A percentile compares a stretch with the other conserved stretches of the same genome.
These are phyloP conservation scores for Ananas comosus DNA, from an alignment of 176 grass and related monocot species.

Conservation along the genomic window DNA sequence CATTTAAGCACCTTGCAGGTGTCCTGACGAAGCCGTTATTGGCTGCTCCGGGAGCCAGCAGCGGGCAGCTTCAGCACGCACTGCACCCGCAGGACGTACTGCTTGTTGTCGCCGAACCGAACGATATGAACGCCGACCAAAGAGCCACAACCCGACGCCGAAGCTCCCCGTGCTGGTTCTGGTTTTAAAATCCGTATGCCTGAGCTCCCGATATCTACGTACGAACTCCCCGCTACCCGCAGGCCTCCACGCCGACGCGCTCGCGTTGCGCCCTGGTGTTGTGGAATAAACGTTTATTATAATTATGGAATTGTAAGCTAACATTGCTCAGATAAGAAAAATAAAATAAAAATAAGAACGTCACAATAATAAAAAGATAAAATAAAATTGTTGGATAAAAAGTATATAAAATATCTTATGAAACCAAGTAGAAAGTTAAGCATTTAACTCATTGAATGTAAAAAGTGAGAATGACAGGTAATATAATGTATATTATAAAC, in stretches of 20 bases:
- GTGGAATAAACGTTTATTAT: no score
- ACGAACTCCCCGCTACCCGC: slow-evolving; percentile 16
- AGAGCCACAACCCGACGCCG: slow-evolving; percentile 22
- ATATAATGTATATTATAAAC: no score
- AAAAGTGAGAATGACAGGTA: no score
- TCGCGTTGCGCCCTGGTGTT: slow-evolving; percentile 7
- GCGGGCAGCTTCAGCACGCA: slow-evolving; percentile 14
- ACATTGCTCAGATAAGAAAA: no score
- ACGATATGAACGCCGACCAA: slow-evolving; percentile 18
- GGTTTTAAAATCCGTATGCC: slow-evolving; percentile 11
- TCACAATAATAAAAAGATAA: no score
- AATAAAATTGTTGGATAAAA: no score
- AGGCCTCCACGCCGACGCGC: slow-evolving; percentile 9
- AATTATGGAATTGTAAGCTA: no score
- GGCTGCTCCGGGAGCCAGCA: background rate
- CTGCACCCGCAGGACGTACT: slow-evolving; percentile 16
- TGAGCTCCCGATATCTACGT: slow-evolving; percentile 15
- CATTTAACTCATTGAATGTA: no score
- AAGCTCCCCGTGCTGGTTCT: slow-evolving; percentile 16
- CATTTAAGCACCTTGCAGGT: background rate
- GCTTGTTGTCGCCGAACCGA: slow-evolving; percentile 15
- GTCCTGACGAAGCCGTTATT: slow-evolving; percentile 13
- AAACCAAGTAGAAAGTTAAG: no score
- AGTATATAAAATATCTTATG: no score
- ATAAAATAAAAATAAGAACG: no score